These are phyloP conservation scores for Mucor racemosus DNA, from an alignment of 371 early-diverging fungal species.

Conservation along the genomic window DNA sequence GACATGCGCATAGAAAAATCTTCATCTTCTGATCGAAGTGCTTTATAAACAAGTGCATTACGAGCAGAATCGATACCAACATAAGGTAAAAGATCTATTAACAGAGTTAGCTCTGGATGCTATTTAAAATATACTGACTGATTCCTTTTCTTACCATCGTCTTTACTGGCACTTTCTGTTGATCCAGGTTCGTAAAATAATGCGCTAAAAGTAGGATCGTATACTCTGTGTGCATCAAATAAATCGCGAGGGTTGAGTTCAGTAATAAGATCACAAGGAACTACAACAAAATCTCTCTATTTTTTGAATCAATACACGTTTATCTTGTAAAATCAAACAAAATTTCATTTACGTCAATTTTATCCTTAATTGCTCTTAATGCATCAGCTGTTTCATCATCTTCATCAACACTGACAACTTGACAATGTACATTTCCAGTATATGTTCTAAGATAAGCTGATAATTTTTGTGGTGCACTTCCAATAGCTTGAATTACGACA, in stretches of 20 bases:
- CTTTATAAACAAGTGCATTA: slow-evolving; percentile 77
- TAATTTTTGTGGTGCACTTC: slow-evolving; percentile 56
- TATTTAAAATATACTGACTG: background rate
- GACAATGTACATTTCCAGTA: slow-evolving; percentile 65
- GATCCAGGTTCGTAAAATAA: slow-evolving; percentile 78
- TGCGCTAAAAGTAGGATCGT: slow-evolving; percentile 78
- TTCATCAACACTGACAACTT: slow-evolving; percentile 71
- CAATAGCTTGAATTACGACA: slow-evolving; percentile 65
- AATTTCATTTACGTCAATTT: slow-evolving; percentile 66
- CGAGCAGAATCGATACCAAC: slow-evolving; percentile 81
- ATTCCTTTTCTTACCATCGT: slow-evolving; percentile 46
- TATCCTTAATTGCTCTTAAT: slow-evolving; percentile 75
- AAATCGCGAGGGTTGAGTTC: slow-evolving; percentile 82
- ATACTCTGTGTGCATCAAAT: slow-evolving; percentile 79
- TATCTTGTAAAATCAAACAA: background rate
- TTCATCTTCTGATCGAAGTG: slow-evolving; percentile 59
- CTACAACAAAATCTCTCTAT: slow-evolving; percentile 87
- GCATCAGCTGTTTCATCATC: slow-evolving; percentile 87
- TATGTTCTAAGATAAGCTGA: slow-evolving; percentile 78
- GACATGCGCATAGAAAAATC: slow-evolving; percentile 79
- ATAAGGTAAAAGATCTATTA: slow-evolving; percentile 60
- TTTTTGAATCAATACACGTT: background rate
- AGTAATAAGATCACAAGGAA: slow-evolving; percentile 88
- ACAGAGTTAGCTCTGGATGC: background rate
- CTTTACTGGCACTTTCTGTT: slow-evolving; percentile 60